Base-by-base conservation (phyloP, 805 yeast species). In the Brettanomyces anomalus region DNA sequence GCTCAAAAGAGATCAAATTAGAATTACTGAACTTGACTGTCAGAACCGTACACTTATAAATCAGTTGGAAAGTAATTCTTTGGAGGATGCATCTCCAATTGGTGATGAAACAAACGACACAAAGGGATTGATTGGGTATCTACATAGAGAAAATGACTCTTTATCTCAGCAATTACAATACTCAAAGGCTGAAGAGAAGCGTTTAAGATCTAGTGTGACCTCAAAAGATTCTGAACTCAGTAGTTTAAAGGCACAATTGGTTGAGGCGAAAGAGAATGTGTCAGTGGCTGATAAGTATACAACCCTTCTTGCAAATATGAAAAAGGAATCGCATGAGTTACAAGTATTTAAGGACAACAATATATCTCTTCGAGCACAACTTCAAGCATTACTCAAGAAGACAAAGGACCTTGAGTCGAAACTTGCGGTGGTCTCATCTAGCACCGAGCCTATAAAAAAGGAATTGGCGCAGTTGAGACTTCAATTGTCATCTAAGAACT, bases 61-160 rank as follows among this genome's bases (percentile, higher is more conserved):
- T 48, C 93, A 85, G 58, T 60, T 87, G 21, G 90, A 61, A 38
- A 57, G 51, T 18, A 45, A 56, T 1, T 51, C 56, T 16, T 36
- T 43, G 4, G 39, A 48, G 5, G 43, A 46, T 24, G 42, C 42
- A 30, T 46, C 46, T 2, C 34, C 43, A 42, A 52, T 48, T 4
- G 45, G 45, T n/a, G 59, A 53, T 34, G 21, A 21, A 11, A 7
- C 28, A 11, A 24, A 11, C 10, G 71, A 67, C 40, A 54, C 71
- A 49, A 67, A 70, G 34, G 79, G 80, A 48, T 70, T 86, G 21
- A 63, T 87, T 31, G 56, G 70, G 2, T 79, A 73, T 52, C 64
- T 87, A 44, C 79, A 89, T 37, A 77, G 81, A 47, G 94, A 85
- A 50, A 83, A 81, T 53, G 95, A 87, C 48, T 67, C 80, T 4